Base-by-base conservation (phyloP, 805 yeast species). In the Torulaspora delbrueckii region DNA sequence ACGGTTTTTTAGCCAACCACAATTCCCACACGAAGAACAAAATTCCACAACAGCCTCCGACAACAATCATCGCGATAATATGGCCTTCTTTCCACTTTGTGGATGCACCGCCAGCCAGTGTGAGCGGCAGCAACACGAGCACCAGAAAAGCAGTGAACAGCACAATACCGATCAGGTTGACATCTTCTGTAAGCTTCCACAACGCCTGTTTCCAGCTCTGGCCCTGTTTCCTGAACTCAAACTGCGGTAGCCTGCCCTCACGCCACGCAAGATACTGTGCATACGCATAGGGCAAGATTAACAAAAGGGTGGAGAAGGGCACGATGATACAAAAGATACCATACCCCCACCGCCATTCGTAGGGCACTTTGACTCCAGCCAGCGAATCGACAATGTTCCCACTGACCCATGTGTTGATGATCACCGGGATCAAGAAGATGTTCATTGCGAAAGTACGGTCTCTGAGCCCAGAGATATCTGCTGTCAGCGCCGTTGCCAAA, bases 101-200 rank as follows among this genome's bases (percentile, higher is more conserved):
- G 1, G 57, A 37, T 28, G 66, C 59, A 50, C 89, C 89, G 52
- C 87, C 90, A 9, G 90, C 90, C 25, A 86, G 64, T 9, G 93
- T 84, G 53, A 86, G 72, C 18, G 95, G 93, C 18, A 79, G 81
- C 48, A 86, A 69, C 37, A 86, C 70, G 53, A 83, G 75, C 34
- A 86, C 88, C 18, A 85, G 68, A 2, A 74, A 72, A 22, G 76
- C 75, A 42, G 77, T 70, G 54, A 84, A 59, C 16, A 82, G 63
- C 14, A 81, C 55, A 28, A 81, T 65, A 36, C 93, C 95, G 44
- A 81, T 61, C 10, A 81, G 63, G 60, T 86, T 95, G 37, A 82
- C 58, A 56, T 76, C 74, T 84, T 86, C 81, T 64, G 79, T 81
- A 34, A 75, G 63, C 43, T 70, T 67, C 43, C 49, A 47, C 14